Evolutionary conservation across 495 filamentous ascomycete species (phyloP).

Genomic region (Hyaloscypha bicolor): DNA sequence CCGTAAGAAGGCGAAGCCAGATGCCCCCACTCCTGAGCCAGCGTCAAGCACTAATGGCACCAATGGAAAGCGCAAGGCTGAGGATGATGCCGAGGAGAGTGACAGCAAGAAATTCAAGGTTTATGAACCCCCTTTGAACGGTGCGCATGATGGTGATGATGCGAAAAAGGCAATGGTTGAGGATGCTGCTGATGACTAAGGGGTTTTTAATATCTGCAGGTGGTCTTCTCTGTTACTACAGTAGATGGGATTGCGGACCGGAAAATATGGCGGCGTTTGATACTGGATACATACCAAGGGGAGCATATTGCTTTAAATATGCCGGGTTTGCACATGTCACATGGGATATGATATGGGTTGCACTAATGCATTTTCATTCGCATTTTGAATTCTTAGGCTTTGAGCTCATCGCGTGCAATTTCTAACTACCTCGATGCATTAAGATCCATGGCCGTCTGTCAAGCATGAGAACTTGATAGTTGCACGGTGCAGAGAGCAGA

Average conservation of each 20-base stretch:
- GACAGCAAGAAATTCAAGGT: conserved; percentile 43
- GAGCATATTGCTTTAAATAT: background rate
- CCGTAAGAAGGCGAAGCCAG: conserved; percentile 62
- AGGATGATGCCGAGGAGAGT: conserved; percentile 44
- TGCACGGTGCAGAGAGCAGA: too few relatives aligned
- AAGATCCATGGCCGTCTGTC: background rate
- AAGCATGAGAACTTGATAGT: background rate
- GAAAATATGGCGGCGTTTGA: conserved; percentile 15
- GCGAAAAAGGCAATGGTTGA: conserved; percentile 28
- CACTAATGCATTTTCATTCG: background rate
- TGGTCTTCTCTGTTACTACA: conserved; percentile 9
- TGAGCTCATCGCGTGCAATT: background rate
- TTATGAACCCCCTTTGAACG: conserved; percentile 30
- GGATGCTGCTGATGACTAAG: conserved; percentile 23
- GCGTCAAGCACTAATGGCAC: conserved; percentile 18
- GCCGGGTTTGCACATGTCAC: background rate
- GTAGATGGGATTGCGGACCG: conserved; percentile 7
- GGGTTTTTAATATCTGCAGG: background rate
- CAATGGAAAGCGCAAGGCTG: conserved; percentile 46
- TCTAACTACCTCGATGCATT: too few relatives aligned
- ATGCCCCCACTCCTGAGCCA: conserved; percentile 19
- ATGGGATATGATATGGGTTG: background rate
- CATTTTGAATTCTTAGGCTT: background rate
- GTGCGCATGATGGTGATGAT: conserved; percentile 37
- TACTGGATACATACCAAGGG: conserved; percentile 5